phyloP scores from a whole-genome alignment of 2,329 filamentous ascomycete species.

The Didymellaceae sp. region DNA sequence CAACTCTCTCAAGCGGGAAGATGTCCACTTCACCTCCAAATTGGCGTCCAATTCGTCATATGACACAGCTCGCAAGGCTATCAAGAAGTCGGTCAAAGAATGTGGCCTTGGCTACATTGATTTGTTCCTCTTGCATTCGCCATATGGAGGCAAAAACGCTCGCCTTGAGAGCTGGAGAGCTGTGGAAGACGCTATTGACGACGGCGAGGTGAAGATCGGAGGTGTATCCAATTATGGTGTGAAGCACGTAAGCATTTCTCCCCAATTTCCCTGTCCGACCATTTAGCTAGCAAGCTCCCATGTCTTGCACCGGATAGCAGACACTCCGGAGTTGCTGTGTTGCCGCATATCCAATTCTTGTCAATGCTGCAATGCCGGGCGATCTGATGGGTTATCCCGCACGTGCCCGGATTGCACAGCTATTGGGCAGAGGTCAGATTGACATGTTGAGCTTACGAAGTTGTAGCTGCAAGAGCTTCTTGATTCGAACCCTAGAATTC shows the following conservation, averaged over 20 bases:
- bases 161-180: constrained; percentile 77
- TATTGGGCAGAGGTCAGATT: constrained; percentile 8
- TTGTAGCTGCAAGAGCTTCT: constrained; percentile 71
- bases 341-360: constrained; percentile 7
- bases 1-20: constrained; percentile 64
- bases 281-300: neutral
- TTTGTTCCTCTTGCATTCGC: constrained; percentile 79
- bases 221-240: constrained; percentile 83
- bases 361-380: neutral
- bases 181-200: constrained; percentile 75
- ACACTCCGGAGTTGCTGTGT: constrained; percentile 12
- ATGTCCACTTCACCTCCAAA: constrained; percentile 83
- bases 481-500: constrained; percentile 64
- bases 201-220: constrained; percentile 72
- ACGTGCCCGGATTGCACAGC: constrained; percentile 7
- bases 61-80: constrained; percentile 69
- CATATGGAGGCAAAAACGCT: constrained; percentile 73
- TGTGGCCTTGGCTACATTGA: constrained; percentile 78
- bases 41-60: constrained; percentile 72
- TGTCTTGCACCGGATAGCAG: constrained; percentile 12
- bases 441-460: constrained; percentile 20
- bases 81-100: constrained; percentile 68
- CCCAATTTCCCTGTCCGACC: neutral
- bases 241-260: constrained; percentile 64
- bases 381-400: neutral